phyloP scores from a whole-genome alignment of 2,329 filamentous ascomycete species.

The Fusarium veterinarium region DNA sequence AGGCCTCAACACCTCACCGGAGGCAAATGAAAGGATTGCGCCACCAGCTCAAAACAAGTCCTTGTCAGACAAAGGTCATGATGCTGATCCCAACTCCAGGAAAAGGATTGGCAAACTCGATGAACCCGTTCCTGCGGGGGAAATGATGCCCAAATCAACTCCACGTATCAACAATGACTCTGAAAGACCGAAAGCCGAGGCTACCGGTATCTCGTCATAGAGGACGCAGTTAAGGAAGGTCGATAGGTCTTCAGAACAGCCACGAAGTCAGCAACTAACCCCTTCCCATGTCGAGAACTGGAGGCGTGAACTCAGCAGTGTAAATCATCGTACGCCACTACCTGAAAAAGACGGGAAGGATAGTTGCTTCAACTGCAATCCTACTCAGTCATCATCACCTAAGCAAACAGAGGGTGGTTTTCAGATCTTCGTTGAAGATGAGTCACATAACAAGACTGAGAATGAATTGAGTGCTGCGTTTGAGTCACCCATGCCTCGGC shows the following conservation, averaged over 20 bases:
- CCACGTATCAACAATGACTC: not conserved
- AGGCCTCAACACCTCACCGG: not conserved
- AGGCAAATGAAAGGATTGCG: not conserved
- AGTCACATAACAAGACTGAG: not conserved
- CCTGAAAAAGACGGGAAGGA: constrained; percentile 22
- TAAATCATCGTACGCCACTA: constrained; percentile 23
- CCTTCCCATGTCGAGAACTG: constrained; percentile 32
- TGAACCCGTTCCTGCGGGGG: not conserved
- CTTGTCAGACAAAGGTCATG: not conserved
- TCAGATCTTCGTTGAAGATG: constrained; percentile 5
- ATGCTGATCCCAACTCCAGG: not conserved
- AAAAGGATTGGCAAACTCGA: not conserved
- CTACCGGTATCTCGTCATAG: constrained; percentile 33
- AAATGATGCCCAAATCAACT: constrained; percentile 15
- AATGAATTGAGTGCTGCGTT: constrained; percentile 1
- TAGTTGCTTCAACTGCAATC: constrained; percentile 40
- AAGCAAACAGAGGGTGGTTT: not conserved
- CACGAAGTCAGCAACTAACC: constrained; percentile 16
- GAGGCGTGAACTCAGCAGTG: constrained; percentile 41
- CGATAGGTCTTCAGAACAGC: constrained; percentile 30
- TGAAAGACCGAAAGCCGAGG: constrained; percentile 7
- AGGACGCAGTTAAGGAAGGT: constrained; percentile 43
- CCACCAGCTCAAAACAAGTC: constrained; percentile 2
- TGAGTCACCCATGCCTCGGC: constrained; percentile 27
- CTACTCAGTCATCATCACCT: constrained; percentile 31